These are phyloP conservation scores for Talaromyces sp. DNA, from an alignment of 2,329 filamentous ascomycete genomes.

Conservation along the genomic window DNA sequence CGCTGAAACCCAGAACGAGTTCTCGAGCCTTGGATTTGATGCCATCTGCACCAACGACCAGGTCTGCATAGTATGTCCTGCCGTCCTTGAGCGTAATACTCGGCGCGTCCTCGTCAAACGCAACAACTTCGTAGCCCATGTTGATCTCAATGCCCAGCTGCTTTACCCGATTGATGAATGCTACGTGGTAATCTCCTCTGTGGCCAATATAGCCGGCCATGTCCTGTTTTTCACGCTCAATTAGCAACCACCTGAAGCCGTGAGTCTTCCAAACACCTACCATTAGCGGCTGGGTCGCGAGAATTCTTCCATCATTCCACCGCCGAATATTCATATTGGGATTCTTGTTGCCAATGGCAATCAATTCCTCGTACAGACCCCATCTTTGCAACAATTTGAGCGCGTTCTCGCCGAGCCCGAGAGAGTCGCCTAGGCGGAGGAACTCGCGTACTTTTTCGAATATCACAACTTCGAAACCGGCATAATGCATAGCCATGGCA, in stretches of 20 bases:
- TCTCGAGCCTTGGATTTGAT: slow-evolving; percentile 17
- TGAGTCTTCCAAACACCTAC: not conserved
- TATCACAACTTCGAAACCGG: slow-evolving; percentile 10
- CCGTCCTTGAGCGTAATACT: slow-evolving; percentile 11
- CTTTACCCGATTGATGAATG: slow-evolving; percentile 7
- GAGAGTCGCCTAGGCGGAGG: slow-evolving; percentile 9
- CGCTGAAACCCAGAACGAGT: slow-evolving; percentile 13
- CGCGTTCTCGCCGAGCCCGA: slow-evolving; percentile 12
- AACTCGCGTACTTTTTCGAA: slow-evolving; percentile 13
- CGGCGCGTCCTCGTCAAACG: slow-evolving; percentile 15
- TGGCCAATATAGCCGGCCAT: slow-evolving; percentile 11
- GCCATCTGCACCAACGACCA: slow-evolving; percentile 19
- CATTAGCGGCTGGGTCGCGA: slow-evolving; percentile 11
- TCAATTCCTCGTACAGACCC: slow-evolving; percentile 9
- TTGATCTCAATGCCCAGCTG: slow-evolving; percentile 7
- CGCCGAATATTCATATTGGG: slow-evolving; percentile 11
- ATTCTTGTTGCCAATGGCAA: slow-evolving; percentile 9
- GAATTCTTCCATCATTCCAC: slow-evolving; percentile 9
- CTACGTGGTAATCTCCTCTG: slow-evolving; percentile 9
- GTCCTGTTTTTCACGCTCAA: not conserved
- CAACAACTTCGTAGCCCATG: slow-evolving; percentile 12
- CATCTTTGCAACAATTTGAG: slow-evolving; percentile 10
- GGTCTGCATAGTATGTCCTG: slow-evolving; percentile 13
- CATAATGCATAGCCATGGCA: slow-evolving; percentile 11
- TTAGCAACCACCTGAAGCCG: not conserved